These are phyloP conservation scores for Stentor roeselii DNA, from an alignment of 73 alveolate genomes.

Conservation along the genomic window DNA sequence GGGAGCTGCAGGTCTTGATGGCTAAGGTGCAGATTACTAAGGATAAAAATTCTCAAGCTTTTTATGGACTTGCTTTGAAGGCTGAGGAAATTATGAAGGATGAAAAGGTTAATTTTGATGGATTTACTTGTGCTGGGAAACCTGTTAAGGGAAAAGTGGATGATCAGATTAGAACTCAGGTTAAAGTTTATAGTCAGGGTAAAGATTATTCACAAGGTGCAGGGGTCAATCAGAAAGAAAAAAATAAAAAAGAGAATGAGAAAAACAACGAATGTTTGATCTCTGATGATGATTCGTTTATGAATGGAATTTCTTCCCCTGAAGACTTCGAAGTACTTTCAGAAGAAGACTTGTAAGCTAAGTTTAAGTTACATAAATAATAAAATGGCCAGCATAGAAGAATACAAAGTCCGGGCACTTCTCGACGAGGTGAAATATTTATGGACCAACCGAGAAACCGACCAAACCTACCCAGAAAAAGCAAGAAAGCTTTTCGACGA, in stretches of 20 bases:
- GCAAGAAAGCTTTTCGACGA: constrained; percentile 44
- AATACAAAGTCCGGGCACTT: constrained; percentile 16
- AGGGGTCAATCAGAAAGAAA: background rate
- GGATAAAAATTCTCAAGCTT: background rate
- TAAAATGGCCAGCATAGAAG: constrained; percentile 23
- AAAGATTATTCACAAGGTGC: background rate
- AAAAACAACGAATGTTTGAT: background rate
- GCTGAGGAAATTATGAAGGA: no score
- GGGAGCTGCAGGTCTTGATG: background rate
- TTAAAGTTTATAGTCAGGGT: background rate
- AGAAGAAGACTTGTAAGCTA: background rate
- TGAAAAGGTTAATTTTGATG: background rate
- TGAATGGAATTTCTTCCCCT: background rate
- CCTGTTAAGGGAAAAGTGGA: background rate
- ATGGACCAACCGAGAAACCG: background rate
- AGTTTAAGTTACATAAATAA: no score
- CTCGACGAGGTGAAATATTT: constrained; percentile 7
- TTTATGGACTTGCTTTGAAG: no score
- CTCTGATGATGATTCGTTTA: background rate
- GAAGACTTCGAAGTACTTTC: background rate
- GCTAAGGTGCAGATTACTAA: background rate
- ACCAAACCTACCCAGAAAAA: constrained; percentile 29
- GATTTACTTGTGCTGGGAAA: background rate
- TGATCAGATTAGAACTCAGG: no score
- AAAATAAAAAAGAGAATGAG: background rate